Percentiles rank a stretch among this genome's conserved stretches.
These are phyloP conservation scores for Clarireedia paspali DNA, from an alignment of 2,329 filamentous ascomycete genomes.

Conservation along the genomic window DNA sequence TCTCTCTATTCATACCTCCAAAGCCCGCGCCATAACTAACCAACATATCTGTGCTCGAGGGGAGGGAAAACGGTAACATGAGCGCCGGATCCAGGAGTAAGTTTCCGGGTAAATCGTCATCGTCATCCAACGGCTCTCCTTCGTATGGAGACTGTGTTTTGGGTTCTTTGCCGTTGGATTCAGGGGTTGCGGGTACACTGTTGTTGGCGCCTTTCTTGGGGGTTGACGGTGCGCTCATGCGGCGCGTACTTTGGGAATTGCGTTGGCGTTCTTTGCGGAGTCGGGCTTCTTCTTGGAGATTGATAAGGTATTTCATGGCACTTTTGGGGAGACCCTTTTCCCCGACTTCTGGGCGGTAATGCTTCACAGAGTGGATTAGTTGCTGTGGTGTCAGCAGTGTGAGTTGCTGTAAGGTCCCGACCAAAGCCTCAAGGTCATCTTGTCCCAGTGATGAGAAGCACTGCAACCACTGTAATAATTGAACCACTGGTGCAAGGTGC, in stretches of 20 bases:
- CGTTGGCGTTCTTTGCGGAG: constrained; percentile 47
- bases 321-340: constrained; percentile 87
- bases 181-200: constrained; percentile 35
- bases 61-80: constrained; percentile 91
- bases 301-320: constrained; percentile 76
- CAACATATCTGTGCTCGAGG: constrained; percentile 95
- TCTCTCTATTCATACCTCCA: constrained; percentile 82
- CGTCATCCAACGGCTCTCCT: constrained; percentile 34
- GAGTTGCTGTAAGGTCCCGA: constrained; percentile 83
- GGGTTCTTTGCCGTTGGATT: constrained; percentile 33
- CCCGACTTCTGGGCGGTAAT: constrained; percentile 90
- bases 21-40: constrained; percentile 92
- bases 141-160: constrained; percentile 21
- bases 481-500: constrained; percentile 84
- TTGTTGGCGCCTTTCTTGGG: constrained; percentile 35
- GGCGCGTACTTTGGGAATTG: constrained; percentile 40
- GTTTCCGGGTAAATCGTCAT: constrained; percentile 63
- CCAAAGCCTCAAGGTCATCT: constrained; percentile 81
- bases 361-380: constrained; percentile 82
- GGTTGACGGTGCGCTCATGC: constrained; percentile 28
- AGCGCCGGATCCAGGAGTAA: constrained; percentile 81
- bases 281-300: constrained; percentile 68
- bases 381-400: constrained; percentile 80
- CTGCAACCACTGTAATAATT: constrained; percentile 93
- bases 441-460: constrained; percentile 86